Percentiles rank a stretch among this genome's conserved stretches.
Evolutionary conservation across 2,329 filamentous ascomycete genomes (phyloP).

Genomic region (Fusarium liriodendri): DNA sequence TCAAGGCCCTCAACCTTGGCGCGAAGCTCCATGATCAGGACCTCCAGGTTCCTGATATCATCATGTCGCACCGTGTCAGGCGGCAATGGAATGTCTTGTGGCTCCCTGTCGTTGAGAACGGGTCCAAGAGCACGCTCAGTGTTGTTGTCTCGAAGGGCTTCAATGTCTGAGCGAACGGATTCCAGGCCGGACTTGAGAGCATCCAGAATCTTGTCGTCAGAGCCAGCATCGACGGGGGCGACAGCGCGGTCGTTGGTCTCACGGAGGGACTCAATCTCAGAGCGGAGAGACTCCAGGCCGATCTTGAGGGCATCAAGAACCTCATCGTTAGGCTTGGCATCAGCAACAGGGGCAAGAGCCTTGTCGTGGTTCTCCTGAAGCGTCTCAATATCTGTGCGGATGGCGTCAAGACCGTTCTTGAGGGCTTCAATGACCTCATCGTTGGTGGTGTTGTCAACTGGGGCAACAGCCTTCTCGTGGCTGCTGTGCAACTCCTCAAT

Average conservation of each 20-base stretch:
- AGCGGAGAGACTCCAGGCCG: constrained; percentile 77
- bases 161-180: constrained; percentile 79
- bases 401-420: constrained; percentile 38
- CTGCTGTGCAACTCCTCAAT: constrained; percentile 76
- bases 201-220: constrained; percentile 81
- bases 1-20: constrained; percentile 78
- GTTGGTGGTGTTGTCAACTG: constrained; percentile 29
- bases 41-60: constrained; percentile 88
- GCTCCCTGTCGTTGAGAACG: constrained; percentile 33
- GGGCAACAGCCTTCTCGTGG: constrained; percentile 56
- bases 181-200: constrained; percentile 83
- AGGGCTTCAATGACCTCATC: constrained; percentile 37
- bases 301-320: constrained; percentile 85
- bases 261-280: constrained; percentile 76
- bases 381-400: constrained; percentile 38
- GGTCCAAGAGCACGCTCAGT: constrained; percentile 61
- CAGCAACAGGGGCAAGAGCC: constrained; percentile 65
- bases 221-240: constrained; percentile 50
- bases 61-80: constrained; percentile 70
- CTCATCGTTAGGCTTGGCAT: constrained; percentile 83
- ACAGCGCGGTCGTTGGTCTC: constrained; percentile 72
- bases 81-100: constrained; percentile 47
- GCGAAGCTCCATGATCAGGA: constrained; percentile 83
- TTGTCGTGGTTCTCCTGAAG: constrained; percentile 73
- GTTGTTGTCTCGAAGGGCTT: constrained; percentile 71